Evolutionary conservation across 2,329 filamentous ascomycete species (phyloP).

Genomic region (Hypoxylon sp.): DNA sequence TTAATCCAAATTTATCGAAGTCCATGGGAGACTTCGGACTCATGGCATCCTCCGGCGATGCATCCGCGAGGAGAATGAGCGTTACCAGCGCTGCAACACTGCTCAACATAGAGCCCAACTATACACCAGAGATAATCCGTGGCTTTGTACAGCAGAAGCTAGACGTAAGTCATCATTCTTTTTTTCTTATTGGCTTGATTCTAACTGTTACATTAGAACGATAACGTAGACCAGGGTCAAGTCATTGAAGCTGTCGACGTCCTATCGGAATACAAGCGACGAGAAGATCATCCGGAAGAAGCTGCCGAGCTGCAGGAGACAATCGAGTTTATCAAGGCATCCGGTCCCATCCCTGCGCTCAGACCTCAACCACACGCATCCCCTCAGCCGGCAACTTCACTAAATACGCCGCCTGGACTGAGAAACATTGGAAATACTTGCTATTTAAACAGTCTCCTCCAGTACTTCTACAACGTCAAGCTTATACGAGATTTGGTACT

Average conservation of each 20-base stretch:
- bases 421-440: slow-evolving; percentile 97
- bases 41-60: background rate
- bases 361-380: slow-evolving; percentile 24
- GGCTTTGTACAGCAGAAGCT: slow-evolving; percentile 37
- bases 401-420: slow-evolving; percentile 81
- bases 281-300: slow-evolving; percentile 33
- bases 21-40: slow-evolving; percentile 10
- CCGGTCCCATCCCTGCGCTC: slow-evolving; percentile 15
- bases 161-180: slow-evolving; percentile 33
- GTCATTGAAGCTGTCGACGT: slow-evolving; percentile 43
- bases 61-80: slow-evolving; percentile 37
- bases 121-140: slow-evolving; percentile 41
- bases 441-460: slow-evolving; percentile 94
- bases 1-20: slow-evolving; percentile 10
- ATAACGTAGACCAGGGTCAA: slow-evolving; percentile 34
- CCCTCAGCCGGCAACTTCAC: slow-evolving; percentile 41
- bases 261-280: slow-evolving; percentile 40
- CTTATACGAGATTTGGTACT: slow-evolving; percentile 83
- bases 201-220: slow-evolving; percentile 33
- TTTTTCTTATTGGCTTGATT: background rate
- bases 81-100: slow-evolving; percentile 38
- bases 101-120: slow-evolving; percentile 41
- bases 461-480: slow-evolving; percentile 91
- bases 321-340: slow-evolving; percentile 39
- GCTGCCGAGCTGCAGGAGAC: slow-evolving; percentile 38